Percentiles rank a stretch among this genome's conserved stretches.
Conservation (phyloP, 2,329 filamentous ascomycete species). For the Claviceps sp. region DNA sequence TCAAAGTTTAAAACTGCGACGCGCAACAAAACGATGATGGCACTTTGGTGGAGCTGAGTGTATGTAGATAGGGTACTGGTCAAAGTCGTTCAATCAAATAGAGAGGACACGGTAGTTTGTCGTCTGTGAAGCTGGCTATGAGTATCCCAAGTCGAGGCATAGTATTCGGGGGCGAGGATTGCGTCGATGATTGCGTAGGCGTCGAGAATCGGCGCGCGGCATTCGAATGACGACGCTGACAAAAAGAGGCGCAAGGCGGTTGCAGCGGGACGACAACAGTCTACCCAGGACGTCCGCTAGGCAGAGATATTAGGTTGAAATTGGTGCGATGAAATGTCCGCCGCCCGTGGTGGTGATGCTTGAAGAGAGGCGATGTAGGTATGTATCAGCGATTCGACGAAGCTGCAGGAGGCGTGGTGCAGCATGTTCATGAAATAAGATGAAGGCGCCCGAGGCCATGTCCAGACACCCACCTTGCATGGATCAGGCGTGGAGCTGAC, state of each 20-base stretch:
- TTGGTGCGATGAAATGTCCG: neutral
- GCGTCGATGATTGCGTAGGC: neutral
- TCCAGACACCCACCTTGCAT: too few relatives aligned
- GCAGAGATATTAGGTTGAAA: neutral
- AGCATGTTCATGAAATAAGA: too few relatives aligned
- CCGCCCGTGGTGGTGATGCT: too few relatives aligned
- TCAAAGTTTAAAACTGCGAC: neutral
- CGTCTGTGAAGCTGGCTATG: neutral
- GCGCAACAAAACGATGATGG: neutral
- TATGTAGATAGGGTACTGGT: neutral
- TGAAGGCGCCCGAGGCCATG: too few relatives aligned
- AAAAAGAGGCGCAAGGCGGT: neutral
- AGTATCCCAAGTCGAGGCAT: slow-evolving; percentile 3
- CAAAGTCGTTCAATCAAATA: neutral
- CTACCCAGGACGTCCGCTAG: neutral
- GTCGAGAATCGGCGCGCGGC: neutral
- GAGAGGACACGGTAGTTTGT: neutral
- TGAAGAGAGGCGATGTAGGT: too few relatives aligned
- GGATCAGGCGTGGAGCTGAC: neutral
- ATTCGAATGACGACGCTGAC: neutral
- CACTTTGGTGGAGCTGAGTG: neutral
- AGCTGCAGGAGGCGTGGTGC: too few relatives aligned
- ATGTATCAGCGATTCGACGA: too few relatives aligned
- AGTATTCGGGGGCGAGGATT: neutral
- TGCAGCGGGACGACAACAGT: neutral